These are phyloP conservation scores for Pisolithus tinctorius DNA, from an alignment of 768 basidiomycete genomes.

Conservation along the genomic window DNA sequence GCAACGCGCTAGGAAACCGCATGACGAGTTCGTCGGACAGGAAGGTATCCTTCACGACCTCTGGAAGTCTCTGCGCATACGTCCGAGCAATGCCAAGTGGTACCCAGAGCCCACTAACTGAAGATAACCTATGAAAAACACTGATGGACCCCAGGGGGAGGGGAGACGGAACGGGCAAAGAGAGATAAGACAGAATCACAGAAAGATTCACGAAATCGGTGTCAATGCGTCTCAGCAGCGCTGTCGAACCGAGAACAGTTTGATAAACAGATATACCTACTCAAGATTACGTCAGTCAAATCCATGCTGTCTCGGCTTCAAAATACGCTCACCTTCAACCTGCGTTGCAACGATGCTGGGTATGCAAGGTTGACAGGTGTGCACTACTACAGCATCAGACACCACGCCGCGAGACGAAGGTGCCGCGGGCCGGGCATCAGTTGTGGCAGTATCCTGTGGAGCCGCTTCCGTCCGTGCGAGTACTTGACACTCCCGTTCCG, in stretches of 20 bases:
- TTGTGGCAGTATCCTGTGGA: conserved; percentile 1
- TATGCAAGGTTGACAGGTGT: conserved; percentile 55
- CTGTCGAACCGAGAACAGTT: conserved; percentile 48
- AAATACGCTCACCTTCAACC: conserved; percentile 52
- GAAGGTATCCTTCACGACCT: conserved; percentile 44
- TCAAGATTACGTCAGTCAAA: conserved; percentile 8
- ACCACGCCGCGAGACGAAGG: conserved; percentile 2
- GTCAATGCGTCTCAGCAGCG: conserved; percentile 66
- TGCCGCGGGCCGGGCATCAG: neutral
- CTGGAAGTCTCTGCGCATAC: conserved; percentile 27
- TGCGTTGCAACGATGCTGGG: conserved; percentile 62
- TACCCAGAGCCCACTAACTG: conserved; percentile 62
- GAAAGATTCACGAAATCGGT: conserved; percentile 74
- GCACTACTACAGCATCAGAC: conserved; percentile 43
- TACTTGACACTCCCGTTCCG: conserved; percentile 3
- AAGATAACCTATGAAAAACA: conserved; percentile 45
- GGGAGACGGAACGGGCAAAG: conserved; percentile 26
- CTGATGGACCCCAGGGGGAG: conserved; percentile 41
- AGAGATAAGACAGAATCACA: conserved; percentile 33
- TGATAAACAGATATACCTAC: conserved; percentile 72
- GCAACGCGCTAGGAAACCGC: conserved; percentile 55
- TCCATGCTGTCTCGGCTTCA: neutral
- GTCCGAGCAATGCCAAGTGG: conserved; percentile 50
- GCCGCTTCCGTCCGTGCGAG: conserved; percentile 4
- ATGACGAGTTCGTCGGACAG: conserved; percentile 56